Conservation (phyloP, 2,329 filamentous ascomycete genomes). For the Myriosclerotinia duriaeana region DNA sequence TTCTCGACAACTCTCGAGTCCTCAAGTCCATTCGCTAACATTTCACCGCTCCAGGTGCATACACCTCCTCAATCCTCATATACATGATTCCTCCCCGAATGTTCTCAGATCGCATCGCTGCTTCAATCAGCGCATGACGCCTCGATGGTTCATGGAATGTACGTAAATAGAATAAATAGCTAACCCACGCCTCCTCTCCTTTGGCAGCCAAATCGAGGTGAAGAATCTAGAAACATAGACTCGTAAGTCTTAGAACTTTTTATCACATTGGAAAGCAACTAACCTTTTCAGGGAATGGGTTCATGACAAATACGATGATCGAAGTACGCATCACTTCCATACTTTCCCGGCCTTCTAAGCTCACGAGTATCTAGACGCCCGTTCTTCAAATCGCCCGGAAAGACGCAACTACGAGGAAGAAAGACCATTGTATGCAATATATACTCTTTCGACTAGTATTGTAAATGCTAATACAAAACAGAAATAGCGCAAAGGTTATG, state of each 20-base stretch:
- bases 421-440: slow-evolving; percentile 16
- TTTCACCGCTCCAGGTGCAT: slow-evolving; percentile 38
- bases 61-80: slow-evolving; percentile 42
- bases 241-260: slow-evolving; percentile 52
- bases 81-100: slow-evolving; percentile 37
- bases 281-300: slow-evolving; percentile 74
- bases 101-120: slow-evolving; percentile 41
- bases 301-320: slow-evolving; percentile 83
- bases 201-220: slow-evolving; percentile 57
- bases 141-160: slow-evolving; percentile 41
- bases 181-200: slow-evolving; percentile 47
- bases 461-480: slow-evolving; percentile 43
- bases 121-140: slow-evolving; percentile 37
- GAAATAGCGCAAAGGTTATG: slow-evolving; percentile 67
- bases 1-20: neutral
- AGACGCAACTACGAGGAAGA: slow-evolving; percentile 17
- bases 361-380: slow-evolving; percentile 34
- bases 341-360: slow-evolving; percentile 24
- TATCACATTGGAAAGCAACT: neutral
- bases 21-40: slow-evolving; percentile 24
- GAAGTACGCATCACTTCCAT: slow-evolving; percentile 47
- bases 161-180: slow-evolving; percentile 47
- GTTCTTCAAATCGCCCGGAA: slow-evolving; percentile 24
- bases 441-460: neutral
- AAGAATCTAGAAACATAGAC: slow-evolving; percentile 66